Conservation (phyloP, 108 stramenopile genomes). For the Nitzschia inconspicua region DNA sequence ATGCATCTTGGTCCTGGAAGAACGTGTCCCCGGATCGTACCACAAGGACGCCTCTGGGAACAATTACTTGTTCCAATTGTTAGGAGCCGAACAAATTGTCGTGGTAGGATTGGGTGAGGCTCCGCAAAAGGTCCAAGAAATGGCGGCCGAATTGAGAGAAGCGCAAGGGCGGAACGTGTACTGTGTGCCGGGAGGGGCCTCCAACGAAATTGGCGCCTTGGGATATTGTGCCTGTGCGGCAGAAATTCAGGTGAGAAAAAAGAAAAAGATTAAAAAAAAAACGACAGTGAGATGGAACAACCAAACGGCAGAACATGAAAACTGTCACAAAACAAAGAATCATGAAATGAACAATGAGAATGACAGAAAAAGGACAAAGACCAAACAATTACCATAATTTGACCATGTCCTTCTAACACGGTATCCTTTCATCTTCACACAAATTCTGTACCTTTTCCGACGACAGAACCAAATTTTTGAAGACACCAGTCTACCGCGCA, state of each 20-base stretch:
- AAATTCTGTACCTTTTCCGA: no score
- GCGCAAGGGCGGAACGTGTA: slow-evolving; percentile 28
- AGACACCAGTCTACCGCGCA: slow-evolving; percentile 6
- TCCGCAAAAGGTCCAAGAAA: slow-evolving; percentile 14
- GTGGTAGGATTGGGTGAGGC: slow-evolving; percentile 17
- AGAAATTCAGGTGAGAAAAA: slow-evolving; percentile 33
- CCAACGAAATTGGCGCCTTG: slow-evolving; percentile 19
- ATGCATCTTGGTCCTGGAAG: slow-evolving; percentile 34
- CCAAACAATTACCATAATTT: no score
- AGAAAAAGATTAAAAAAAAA: no score
- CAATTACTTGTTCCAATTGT: slow-evolving; percentile 23
- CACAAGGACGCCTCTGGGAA: slow-evolving; percentile 25
- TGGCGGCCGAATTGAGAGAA: slow-evolving; percentile 21
- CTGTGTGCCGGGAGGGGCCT: slow-evolving; percentile 30
- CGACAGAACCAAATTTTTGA: slow-evolving; percentile 1
- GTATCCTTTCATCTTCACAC: no score
- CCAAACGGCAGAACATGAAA: no score
- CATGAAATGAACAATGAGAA: no score
- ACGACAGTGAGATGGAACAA: no score
- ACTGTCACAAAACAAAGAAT: no score
- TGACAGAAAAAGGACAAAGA: no score
- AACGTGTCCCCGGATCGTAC: slow-evolving; percentile 27
- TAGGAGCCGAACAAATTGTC: slow-evolving; percentile 25
- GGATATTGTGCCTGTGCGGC: slow-evolving; percentile 23
- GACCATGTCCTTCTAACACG: no score